Conservation (phyloP, 225 moss, liverwort and hornwort genomes). For the Thuidium tamariscinum region DNA sequence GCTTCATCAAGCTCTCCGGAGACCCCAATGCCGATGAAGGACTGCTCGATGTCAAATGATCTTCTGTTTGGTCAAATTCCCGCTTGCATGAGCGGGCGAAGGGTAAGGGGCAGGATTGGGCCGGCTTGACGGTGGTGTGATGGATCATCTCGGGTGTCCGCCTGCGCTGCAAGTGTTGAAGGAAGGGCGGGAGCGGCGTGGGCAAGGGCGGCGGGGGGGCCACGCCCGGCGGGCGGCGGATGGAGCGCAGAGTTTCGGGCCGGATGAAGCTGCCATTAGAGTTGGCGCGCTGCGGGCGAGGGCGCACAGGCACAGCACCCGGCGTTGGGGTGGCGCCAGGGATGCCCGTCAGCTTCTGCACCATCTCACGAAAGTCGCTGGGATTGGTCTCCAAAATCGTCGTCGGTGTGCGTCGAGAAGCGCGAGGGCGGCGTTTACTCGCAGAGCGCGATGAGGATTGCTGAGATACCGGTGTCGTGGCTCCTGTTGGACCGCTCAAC, state of each 20-base stretch:
- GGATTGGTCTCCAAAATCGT: slow-evolving; percentile 10
- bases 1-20: neutral
- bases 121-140: neutral
- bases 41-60: neutral
- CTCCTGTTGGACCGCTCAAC: neutral
- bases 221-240: neutral
- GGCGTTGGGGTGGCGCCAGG: neutral
- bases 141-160: neutral
- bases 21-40: neutral
- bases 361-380: slow-evolving; percentile 17
- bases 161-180: slow-evolving; percentile 1
- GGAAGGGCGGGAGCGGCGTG: neutral
- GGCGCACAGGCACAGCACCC: slow-evolving; percentile 3
- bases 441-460: neutral
- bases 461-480: neutral
- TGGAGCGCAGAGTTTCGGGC: slow-evolving; percentile 11
- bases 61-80: neutral
- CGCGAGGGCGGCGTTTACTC: slow-evolving; percentile 19
- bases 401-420: slow-evolving; percentile 19
- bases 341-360: slow-evolving; percentile 38
- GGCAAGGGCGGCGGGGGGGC: neutral
- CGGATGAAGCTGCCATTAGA: neutral
- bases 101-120: neutral
- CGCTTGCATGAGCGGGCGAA: slow-evolving; percentile 1
- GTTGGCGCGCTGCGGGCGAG: slow-evolving; percentile 22